Conservation (phyloP, 768 basidiomycete genomes). For the Punctularia strigosozonata region DNA sequence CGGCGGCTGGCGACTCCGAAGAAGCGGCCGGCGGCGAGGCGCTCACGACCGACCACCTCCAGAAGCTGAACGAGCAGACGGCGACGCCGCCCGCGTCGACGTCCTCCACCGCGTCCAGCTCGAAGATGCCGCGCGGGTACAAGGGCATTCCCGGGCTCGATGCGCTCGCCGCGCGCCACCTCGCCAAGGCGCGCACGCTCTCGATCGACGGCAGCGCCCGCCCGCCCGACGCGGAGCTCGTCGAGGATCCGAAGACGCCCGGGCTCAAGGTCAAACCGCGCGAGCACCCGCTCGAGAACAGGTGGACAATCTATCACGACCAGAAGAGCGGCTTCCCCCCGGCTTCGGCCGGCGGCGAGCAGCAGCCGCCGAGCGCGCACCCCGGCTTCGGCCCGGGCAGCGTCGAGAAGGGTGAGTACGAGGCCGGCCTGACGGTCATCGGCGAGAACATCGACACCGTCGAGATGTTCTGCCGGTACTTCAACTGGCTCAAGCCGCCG, state of each 20-base stretch:
- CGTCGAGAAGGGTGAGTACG: constrained; percentile 69
- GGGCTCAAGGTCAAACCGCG: constrained; percentile 55
- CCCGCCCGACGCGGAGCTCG: constrained; percentile 68
- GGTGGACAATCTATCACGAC: constrained; percentile 89
- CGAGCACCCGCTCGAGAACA: constrained; percentile 77
- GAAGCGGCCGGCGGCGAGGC: constrained; percentile 32
- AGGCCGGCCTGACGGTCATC: constrained; percentile 75
- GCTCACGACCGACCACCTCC: constrained; percentile 55
- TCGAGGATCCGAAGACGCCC: constrained; percentile 76
- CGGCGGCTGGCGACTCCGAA: constrained; percentile 24
- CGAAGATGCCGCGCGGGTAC: constrained; percentile 48
- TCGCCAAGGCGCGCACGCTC: constrained; percentile 59
- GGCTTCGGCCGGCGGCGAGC: constrained; percentile 18
- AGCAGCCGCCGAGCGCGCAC: too few species aligned
- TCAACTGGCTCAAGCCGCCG: constrained; percentile 91
- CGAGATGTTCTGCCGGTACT: constrained; percentile 82
- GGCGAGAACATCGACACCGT: constrained; percentile 90
- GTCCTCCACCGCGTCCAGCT: constrained; percentile 20
- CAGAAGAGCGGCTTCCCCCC: constrained; percentile 63
- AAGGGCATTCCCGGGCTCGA: constrained; percentile 84
- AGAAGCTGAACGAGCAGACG: constrained; percentile 50
- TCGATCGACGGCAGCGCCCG: constrained; percentile 46
- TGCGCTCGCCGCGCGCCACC: constrained; percentile 70
- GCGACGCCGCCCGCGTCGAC: constrained; percentile 13
- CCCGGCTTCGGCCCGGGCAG: too few species aligned